Percentiles rank a stretch among this genome's conserved stretches.
These are phyloP conservation scores for Aphanomyces astaci DNA, from an alignment of 352 stramenopile genomes.

Conservation along the genomic window DNA sequence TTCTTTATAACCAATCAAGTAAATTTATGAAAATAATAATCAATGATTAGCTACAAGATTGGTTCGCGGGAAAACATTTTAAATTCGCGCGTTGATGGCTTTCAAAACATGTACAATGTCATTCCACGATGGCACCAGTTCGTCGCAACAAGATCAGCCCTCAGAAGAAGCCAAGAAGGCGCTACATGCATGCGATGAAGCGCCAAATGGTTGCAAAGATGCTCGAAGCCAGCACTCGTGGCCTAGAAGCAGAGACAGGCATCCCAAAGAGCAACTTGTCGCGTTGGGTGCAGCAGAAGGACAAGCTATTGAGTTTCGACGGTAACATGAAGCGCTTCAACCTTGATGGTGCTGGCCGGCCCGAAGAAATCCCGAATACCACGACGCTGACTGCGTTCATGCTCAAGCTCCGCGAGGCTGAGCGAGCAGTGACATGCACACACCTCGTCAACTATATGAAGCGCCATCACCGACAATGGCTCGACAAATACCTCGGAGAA, in stretches of 20 bases:
- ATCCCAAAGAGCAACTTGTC: background rate
- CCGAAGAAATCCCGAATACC: background rate
- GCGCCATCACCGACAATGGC: background rate
- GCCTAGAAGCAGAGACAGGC: background rate
- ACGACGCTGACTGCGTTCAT: background rate
- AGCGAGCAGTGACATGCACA: background rate
- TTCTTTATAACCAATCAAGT: background rate
- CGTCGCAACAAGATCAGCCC: background rate
- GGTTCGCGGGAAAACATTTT: background rate
- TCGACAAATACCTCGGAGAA: background rate
- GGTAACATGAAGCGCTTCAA: background rate
- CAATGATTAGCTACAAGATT: background rate
- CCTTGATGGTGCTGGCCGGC: background rate
- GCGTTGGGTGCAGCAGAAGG: background rate
- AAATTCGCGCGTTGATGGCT: background rate
- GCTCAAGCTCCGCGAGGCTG: background rate
- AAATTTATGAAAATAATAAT: background rate
- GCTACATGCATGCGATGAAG: background rate
- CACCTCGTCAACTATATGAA: background rate
- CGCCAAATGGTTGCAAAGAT: background rate
- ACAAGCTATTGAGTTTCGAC: background rate
- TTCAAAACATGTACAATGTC: slow-evolving; percentile 23
- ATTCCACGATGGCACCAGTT: background rate
- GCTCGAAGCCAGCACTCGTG: background rate
- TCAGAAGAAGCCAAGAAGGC: background rate